A percentile compares a stretch with the other conserved stretches of the same genome.
Conservation (phyloP, 2,329 filamentous ascomycete species). For the Sporothrix luriei region DNA sequence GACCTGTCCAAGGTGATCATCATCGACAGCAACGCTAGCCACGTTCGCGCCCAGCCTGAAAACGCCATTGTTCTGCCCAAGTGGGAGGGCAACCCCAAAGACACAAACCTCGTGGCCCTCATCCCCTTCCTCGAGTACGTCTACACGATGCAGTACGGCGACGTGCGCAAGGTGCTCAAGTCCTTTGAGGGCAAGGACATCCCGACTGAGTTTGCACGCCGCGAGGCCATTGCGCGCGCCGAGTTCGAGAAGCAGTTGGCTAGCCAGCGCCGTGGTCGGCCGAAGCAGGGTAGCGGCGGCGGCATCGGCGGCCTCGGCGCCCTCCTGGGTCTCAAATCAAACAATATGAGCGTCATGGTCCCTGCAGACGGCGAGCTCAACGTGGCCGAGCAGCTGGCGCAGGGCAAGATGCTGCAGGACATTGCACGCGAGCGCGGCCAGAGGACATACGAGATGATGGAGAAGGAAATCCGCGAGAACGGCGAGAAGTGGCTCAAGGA, state of each 20-base stretch:
- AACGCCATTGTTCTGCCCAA: slow-evolving; percentile 91
- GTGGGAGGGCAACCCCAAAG: slow-evolving; percentile 81
- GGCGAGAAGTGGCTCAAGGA: slow-evolving; percentile 96
- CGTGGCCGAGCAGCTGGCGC: slow-evolving; percentile 74
- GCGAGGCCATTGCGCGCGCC: slow-evolving; percentile 81
- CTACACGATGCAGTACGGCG: slow-evolving; percentile 86
- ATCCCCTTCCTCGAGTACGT: slow-evolving; percentile 98
- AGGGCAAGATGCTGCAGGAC: slow-evolving; percentile 97
- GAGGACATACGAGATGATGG: slow-evolving; percentile 84
- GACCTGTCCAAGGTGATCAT: slow-evolving; percentile 94
- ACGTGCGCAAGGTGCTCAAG: slow-evolving; percentile 82
- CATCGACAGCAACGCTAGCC: slow-evolving; percentile 79
- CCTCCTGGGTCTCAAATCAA: slow-evolving; percentile 76
- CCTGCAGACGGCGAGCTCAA: slow-evolving; percentile 67
- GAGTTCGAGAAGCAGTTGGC: slow-evolving; percentile 80
- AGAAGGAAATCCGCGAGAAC: slow-evolving; percentile 89
- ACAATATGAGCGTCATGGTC: slow-evolving; percentile 64
- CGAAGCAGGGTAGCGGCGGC: slow-evolving; percentile 48
- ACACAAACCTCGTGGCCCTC: slow-evolving; percentile 82
- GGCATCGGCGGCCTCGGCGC: slow-evolving; percentile 70
- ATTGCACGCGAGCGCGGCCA: slow-evolving; percentile 89
- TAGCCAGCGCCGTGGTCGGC: slow-evolving; percentile 65
- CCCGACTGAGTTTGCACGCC: slow-evolving; percentile 82
- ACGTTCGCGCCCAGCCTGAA: slow-evolving; percentile 89
- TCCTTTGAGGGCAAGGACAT: slow-evolving; percentile 90